Conservation (phyloP, 768 basidiomycete species). For the Gloeostereum incarnatum region DNA sequence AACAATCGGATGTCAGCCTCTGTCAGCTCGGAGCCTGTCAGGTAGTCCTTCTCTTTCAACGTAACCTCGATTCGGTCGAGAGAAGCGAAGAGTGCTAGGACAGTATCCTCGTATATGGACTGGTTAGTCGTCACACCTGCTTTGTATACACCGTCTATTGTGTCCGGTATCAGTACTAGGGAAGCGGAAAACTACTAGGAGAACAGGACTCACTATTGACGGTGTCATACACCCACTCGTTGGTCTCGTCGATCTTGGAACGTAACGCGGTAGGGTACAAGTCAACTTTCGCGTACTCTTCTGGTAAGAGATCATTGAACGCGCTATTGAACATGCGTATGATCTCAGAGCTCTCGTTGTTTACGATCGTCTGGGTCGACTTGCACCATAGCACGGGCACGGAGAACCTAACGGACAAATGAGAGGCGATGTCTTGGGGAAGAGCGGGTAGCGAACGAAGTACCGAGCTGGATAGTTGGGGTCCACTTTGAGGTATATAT, state of each 20-base stretch:
- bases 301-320: slow-evolving; percentile 65
- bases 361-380: slow-evolving; percentile 79
- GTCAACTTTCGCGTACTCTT: slow-evolving; percentile 58
- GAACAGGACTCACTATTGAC: slow-evolving; percentile 59
- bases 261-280: slow-evolving; percentile 71
- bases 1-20: slow-evolving; percentile 82
- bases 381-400: slow-evolving; percentile 93
- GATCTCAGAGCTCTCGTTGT: slow-evolving; percentile 93
- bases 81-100: slow-evolving; percentile 61
- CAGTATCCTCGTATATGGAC: slow-evolving; percentile 70
- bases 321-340: slow-evolving; percentile 87
- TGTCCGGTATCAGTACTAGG: background rate
- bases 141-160: slow-evolving; percentile 88
- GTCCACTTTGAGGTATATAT: slow-evolving; percentile 75
- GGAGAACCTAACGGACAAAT: slow-evolving; percentile 55
- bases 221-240: slow-evolving; percentile 78
- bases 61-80: slow-evolving; percentile 77
- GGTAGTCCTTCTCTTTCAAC: slow-evolving; percentile 69
- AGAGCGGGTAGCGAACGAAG: no score
- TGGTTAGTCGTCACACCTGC: slow-evolving; percentile 80
- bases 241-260: slow-evolving; percentile 73
- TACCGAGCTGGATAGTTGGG: slow-evolving; percentile 65
- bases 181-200: no score
- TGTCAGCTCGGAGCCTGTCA: slow-evolving; percentile 74
- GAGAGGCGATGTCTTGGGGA: no score